phyloP scores from a whole-genome alignment of 2,329 filamentous ascomycete species.

The Reticulascus tulasneorum region DNA sequence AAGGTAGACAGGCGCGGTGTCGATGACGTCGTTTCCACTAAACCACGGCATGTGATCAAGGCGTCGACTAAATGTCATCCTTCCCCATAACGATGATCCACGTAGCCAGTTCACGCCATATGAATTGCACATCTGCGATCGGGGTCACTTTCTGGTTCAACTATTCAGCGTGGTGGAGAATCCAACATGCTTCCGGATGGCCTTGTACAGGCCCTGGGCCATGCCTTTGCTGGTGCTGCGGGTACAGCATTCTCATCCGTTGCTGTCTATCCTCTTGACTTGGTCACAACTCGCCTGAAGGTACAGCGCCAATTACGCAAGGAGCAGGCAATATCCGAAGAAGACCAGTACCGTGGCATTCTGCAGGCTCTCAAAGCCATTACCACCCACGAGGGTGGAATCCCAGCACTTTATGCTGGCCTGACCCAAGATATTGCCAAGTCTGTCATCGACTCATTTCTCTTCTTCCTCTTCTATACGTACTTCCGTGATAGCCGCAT shows the following conservation, averaged over 20 bases:
- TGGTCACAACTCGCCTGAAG: slow-evolving; percentile 78
- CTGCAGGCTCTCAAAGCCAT: slow-evolving; percentile 69
- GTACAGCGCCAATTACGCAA: slow-evolving; percentile 61
- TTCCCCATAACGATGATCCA: no score
- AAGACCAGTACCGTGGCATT: slow-evolving; percentile 57
- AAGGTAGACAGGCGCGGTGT: no score
- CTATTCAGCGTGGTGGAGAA: no score
- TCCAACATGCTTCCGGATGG: slow-evolving; percentile 20
- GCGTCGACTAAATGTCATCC: no score
- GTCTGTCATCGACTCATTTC: slow-evolving; percentile 69
- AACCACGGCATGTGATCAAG: no score
- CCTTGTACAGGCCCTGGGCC: slow-evolving; percentile 69
- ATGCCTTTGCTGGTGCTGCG: slow-evolving; percentile 74
- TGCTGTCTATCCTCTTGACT: slow-evolving; percentile 74
- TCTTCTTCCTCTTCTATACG: slow-evolving; percentile 83
- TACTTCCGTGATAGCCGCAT: slow-evolving; percentile 29
- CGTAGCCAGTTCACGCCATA: no score
- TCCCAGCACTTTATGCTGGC: slow-evolving; percentile 66
- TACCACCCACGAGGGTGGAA: slow-evolving; percentile 65
- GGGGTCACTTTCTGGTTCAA: no score
- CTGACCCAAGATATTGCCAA: slow-evolving; percentile 62
- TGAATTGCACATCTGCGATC: no score
- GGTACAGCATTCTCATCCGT: slow-evolving; percentile 78
- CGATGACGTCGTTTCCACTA: no score
- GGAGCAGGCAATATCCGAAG: slow-evolving; percentile 12